Conservation (phyloP, 495 filamentous ascomycete species). For the Xylaria acuta region DNA sequence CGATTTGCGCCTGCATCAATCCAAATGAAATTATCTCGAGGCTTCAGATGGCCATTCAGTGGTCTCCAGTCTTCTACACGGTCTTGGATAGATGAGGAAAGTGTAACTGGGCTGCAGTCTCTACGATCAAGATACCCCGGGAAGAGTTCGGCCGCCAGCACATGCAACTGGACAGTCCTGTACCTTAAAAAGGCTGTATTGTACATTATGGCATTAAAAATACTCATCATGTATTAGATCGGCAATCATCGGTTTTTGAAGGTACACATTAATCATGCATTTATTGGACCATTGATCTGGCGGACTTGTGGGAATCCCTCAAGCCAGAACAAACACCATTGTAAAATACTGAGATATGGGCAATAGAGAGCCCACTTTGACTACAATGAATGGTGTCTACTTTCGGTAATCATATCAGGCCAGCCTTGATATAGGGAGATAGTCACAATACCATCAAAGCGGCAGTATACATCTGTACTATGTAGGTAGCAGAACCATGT, state of each 20-base stretch:
- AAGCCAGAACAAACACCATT: too few species aligned
- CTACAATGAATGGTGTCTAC: not conserved
- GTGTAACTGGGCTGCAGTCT: not conserved
- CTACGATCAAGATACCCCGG: not conserved
- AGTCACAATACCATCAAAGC: not conserved
- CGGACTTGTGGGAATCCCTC: not conserved
- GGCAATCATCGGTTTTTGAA: not conserved
- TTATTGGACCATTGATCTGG: not conserved
- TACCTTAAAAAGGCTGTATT: not conserved
- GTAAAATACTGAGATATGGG: too few species aligned
- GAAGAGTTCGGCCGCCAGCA: not conserved
- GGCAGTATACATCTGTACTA: too few species aligned
- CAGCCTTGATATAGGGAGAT: not conserved
- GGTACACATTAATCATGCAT: not conserved
- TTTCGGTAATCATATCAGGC: not conserved
- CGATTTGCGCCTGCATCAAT: slow-evolving; percentile 2
- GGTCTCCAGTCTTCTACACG: not conserved
- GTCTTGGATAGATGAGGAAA: not conserved
- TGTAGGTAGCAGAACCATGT: not conserved
- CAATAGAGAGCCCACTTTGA: not conserved
- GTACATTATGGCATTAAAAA: not conserved
- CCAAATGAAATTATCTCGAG: not conserved
- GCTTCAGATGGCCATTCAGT: not conserved
- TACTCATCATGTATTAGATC: not conserved
- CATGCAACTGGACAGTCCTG: not conserved